Percentiles rank a stretch among this genome's conserved stretches.
Conservation (phyloP, 2,329 filamentous ascomycete species). For the Geosmithia flava region DNA sequence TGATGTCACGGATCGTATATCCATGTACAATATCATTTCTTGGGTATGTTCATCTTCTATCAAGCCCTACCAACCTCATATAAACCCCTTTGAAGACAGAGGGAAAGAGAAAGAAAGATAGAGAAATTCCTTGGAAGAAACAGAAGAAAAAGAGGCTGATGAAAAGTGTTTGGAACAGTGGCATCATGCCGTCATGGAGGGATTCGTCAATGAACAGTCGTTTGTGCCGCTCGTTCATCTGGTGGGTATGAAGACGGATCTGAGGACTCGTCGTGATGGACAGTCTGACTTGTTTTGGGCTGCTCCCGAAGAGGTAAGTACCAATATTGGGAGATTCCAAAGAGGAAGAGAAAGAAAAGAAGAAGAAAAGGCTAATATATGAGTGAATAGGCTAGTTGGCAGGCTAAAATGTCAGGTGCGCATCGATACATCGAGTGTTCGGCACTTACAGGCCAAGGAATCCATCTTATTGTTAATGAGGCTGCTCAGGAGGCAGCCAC, state of each 20-base stretch:
- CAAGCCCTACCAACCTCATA: no score
- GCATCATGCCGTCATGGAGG: slow-evolving; percentile 12
- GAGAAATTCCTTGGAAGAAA: not conserved
- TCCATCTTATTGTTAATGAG: slow-evolving; percentile 16
- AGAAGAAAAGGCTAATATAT: no score
- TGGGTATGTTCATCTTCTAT: slow-evolving; percentile 15
- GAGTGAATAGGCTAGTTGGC: slow-evolving; percentile 15
- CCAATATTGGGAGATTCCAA: no score
- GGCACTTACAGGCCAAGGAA: slow-evolving; percentile 19
- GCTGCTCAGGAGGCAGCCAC: slow-evolving; percentile 11
- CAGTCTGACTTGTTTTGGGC: not conserved
- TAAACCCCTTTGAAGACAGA: no score
- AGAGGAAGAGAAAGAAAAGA: no score
- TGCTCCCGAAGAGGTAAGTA: no score
- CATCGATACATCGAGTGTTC: slow-evolving; percentile 21
- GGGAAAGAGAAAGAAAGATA: no score
- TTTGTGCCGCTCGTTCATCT: slow-evolving; percentile 15
- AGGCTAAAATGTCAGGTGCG: slow-evolving; percentile 16
- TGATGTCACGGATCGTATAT: slow-evolving; percentile 20
- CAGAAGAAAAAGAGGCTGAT: not conserved
- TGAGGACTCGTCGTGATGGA: slow-evolving; percentile 8
- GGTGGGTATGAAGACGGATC: slow-evolving; percentile 21
- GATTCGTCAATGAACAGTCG: slow-evolving; percentile 10
- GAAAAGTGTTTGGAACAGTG: slow-evolving; percentile 12
- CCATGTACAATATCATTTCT: slow-evolving; percentile 18